Evolutionary conservation across 2,329 filamentous ascomycete species (phyloP).

Genomic region (Salinomyces thailandicus): DNA sequence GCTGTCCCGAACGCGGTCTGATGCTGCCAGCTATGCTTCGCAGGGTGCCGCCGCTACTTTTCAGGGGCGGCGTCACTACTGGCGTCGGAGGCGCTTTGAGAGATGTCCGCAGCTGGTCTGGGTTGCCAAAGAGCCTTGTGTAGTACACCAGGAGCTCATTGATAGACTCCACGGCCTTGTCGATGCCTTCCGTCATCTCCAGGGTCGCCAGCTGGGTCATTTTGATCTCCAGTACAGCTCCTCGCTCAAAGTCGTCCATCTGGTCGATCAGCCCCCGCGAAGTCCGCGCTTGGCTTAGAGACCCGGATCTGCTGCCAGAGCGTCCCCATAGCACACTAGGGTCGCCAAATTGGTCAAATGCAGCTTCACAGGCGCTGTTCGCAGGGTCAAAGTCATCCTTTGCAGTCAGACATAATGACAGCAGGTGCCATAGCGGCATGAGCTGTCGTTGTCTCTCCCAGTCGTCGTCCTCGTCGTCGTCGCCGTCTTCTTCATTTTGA

Average conservation of each 20-base stretch:
- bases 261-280: slow-evolving; percentile 55
- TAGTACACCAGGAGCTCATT: slow-evolving; percentile 78
- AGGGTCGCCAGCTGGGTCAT: slow-evolving; percentile 84
- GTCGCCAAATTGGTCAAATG: slow-evolving; percentile 79
- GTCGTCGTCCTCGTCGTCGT: slow-evolving; percentile 9
- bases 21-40: slow-evolving; percentile 60
- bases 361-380: slow-evolving; percentile 73
- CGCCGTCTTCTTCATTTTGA: not conserved
- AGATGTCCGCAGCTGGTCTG: slow-evolving; percentile 21
- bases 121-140: slow-evolving; percentile 63
- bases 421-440: slow-evolving; percentile 85
- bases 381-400: slow-evolving; percentile 77
- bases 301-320: slow-evolving; percentile 31
- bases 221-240: slow-evolving; percentile 82
- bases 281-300: slow-evolving; percentile 8
- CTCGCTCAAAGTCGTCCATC: slow-evolving; percentile 76
- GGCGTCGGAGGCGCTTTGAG: slow-evolving; percentile 41
- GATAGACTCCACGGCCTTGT: slow-evolving; percentile 77
- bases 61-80: slow-evolving; percentile 13
- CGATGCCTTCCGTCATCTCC: slow-evolving; percentile 72
- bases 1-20: slow-evolving; percentile 43
- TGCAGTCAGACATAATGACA: slow-evolving; percentile 75
- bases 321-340: slow-evolving; percentile 59
- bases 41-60: slow-evolving; percentile 27
- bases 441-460: slow-evolving; percentile 44